Percentiles rank a stretch among this genome's conserved stretches.
Evolutionary conservation across 169 alveolate species (phyloP).

Genomic region (Eimeria brunetti): DNA sequence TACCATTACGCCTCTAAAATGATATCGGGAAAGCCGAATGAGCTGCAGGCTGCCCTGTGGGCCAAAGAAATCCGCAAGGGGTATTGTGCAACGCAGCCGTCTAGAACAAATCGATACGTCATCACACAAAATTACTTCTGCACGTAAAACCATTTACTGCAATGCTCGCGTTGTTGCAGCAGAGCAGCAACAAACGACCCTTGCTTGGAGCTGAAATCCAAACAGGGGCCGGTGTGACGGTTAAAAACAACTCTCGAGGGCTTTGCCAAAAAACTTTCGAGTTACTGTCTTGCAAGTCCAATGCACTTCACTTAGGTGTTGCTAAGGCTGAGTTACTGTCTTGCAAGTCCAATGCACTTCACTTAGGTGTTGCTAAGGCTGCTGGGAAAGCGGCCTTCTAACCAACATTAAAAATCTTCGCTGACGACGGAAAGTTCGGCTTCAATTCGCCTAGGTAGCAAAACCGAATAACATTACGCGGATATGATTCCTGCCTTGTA

Average conservation of each 20-base stretch:
- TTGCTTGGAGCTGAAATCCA: neutral
- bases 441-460: neutral
- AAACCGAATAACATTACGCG: neutral
- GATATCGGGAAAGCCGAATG: neutral
- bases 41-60: neutral
- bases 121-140: neutral
- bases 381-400: neutral
- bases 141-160: neutral
- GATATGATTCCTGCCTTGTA: neutral
- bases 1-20: neutral
- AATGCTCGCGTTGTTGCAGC: neutral
- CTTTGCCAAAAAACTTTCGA: neutral
- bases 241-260: neutral
- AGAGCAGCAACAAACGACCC: neutral
- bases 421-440: neutral
- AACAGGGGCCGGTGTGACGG: neutral
- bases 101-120: neutral
- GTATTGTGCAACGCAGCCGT: neutral
- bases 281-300: neutral
- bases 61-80: neutral
- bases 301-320: neutral
- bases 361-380: neutral
- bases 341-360: neutral
- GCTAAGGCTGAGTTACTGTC: neutral
- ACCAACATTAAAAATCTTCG: neutral